phyloP scores from a whole-genome alignment of 1,284 basidiomycete species.

The Singerocomus inundabilis region DNA sequence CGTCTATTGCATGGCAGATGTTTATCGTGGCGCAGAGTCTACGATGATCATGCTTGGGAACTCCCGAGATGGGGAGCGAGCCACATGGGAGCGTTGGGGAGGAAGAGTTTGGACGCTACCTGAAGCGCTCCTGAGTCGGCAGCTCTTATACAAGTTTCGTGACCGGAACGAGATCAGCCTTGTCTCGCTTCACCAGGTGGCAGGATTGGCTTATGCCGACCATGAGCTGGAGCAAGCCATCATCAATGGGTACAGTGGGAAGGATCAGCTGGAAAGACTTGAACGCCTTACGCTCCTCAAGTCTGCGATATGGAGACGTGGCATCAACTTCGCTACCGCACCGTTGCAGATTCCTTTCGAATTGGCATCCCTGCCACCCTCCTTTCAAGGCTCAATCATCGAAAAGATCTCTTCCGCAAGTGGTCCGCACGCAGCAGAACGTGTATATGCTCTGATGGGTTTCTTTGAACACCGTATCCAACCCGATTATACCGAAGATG shows the following conservation, averaged over 20 bases:
- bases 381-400: too few species aligned
- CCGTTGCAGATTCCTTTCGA: background rate
- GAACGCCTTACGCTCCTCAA: conserved; percentile 19
- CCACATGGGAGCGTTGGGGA: conserved; percentile 20
- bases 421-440: conserved; percentile 16
- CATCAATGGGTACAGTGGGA: background rate
- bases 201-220: conserved; percentile 12
- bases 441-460: conserved; percentile 22
- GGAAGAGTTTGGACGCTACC: conserved; percentile 6
- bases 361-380: background rate
- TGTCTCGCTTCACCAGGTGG: conserved; percentile 9
- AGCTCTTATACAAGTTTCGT: conserved; percentile 15
- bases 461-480: conserved; percentile 23
- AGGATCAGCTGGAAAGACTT: conserved; percentile 11
- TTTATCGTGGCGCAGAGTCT: conserved; percentile 14
- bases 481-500: conserved; percentile 11
- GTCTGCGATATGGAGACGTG: conserved; percentile 18
- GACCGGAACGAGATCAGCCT: background rate
- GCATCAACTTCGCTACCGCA: background rate
- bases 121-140: conserved; percentile 18
- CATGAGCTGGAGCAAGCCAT: conserved; percentile 1
- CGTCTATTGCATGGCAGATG: conserved; percentile 22
- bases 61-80: background rate
- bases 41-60: conserved; percentile 16
- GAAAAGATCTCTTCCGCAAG: background rate